These are phyloP conservation scores for Nigrospora oryzae DNA, from an alignment of 2,329 filamentous ascomycete species.

Conservation along the genomic window DNA sequence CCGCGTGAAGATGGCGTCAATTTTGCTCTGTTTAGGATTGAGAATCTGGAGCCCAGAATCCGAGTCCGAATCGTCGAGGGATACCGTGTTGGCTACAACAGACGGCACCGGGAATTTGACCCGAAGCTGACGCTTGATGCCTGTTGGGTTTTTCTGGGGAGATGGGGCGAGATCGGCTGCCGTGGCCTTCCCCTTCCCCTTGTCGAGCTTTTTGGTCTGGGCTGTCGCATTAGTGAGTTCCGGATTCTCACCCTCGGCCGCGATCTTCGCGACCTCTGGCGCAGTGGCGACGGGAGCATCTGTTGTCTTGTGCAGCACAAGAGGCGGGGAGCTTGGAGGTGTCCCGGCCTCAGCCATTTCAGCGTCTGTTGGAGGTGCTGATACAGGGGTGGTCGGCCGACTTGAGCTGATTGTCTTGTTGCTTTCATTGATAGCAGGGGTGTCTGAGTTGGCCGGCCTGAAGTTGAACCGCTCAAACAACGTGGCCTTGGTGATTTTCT, in stretches of 20 bases:
- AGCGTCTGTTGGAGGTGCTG: conserved; percentile 36
- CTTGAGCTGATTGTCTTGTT: conserved; percentile 46
- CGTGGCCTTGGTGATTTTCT: conserved; percentile 77
- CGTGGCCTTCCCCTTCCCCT: conserved; percentile 53
- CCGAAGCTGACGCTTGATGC: conserved; percentile 37
- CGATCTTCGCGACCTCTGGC: conserved; percentile 3
- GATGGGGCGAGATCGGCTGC: conserved; percentile 15
- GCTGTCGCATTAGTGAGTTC: conserved; percentile 27
- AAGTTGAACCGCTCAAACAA: conserved; percentile 82
- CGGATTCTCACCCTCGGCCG: conserved; percentile 16
- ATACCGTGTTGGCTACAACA: conserved; percentile 26
- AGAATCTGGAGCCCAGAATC: conserved; percentile 60
- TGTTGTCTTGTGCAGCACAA: conserved; percentile 19
- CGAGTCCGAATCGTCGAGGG: conserved; percentile 28
- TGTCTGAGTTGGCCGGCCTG: conserved; percentile 30
- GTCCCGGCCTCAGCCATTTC: conserved; percentile 48
- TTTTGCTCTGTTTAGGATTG: conserved; percentile 36
- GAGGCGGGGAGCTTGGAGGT: conserved; percentile 63
- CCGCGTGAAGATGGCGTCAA: conserved; percentile 62
- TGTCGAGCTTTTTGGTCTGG: conserved; percentile 31
- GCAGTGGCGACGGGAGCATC: conserved; percentile 2
- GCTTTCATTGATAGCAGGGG: conserved; percentile 9
- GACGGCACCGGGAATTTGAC: conserved; percentile 35
- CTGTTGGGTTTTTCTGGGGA: conserved; percentile 15
- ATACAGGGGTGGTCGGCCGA: conserved; percentile 36